Evolutionary conservation across 2,329 filamentous ascomycete species (phyloP).

Genomic region (Cryphonectria radicalis): DNA sequence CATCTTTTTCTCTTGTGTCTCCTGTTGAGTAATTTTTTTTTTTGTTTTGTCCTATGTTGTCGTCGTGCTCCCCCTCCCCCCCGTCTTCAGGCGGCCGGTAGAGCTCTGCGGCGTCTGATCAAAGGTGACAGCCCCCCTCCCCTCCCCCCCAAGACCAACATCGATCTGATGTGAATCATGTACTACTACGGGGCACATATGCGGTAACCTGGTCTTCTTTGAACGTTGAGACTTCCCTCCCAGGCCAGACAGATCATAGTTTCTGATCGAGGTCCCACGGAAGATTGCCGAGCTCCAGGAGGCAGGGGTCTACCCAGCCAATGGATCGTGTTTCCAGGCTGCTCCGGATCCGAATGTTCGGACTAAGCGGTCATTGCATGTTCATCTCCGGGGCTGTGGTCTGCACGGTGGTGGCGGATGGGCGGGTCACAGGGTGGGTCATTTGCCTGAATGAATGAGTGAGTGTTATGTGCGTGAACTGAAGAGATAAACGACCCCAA

Average conservation of each 20-base stretch:
- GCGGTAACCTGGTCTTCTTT: not conserved
- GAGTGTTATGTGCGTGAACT: not conserved
- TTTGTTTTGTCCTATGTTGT: not conserved
- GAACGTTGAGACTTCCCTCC: not conserved
- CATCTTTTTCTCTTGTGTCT: not conserved
- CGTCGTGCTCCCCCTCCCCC: not conserved
- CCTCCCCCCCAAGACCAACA: not conserved
- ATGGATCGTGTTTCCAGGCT: not conserved
- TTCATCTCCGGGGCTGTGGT: not conserved
- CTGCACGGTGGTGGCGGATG: not conserved
- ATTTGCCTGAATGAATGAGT: not conserved
- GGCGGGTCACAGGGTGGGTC: not conserved
- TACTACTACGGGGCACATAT: not conserved
- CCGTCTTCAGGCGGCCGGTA: not conserved
- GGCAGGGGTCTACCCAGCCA: constrained; percentile 1
- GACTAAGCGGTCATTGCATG: not conserved
- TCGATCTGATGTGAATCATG: not conserved
- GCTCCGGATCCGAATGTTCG: constrained; percentile 11
- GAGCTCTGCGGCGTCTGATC: not conserved
- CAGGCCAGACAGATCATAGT: not conserved
- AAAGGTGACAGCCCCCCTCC: not conserved
- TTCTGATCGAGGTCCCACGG: not conserved
- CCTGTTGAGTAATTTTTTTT: too few species aligned
- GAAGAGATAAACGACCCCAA: not conserved
- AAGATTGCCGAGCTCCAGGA: not conserved